A percentile compares a stretch with the other conserved stretches of the same genome.
phyloP scores from a whole-genome alignment of 1,284 basidiomycete genomes.

The Cutaneotrichosporon mucoides region DNA sequence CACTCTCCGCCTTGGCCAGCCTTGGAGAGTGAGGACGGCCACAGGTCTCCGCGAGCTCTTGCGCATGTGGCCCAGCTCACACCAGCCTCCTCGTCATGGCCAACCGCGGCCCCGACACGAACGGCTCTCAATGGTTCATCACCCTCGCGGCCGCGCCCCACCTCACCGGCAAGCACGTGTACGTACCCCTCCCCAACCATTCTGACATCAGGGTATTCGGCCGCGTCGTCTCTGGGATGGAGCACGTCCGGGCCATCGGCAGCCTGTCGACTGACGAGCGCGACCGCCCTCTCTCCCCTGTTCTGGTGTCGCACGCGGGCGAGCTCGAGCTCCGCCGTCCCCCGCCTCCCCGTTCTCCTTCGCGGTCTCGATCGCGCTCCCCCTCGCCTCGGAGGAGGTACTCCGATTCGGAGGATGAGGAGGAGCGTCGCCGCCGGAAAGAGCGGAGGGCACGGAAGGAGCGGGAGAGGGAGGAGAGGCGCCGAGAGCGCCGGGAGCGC shows the following conservation, averaged over 20 bases:
- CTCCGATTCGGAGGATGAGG: conserved; percentile 19
- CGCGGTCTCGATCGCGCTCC: conserved; percentile 13
- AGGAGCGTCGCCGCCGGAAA: conserved; percentile 1
- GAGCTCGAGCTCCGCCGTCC: conserved; percentile 69
- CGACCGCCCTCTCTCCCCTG: conserved; percentile 62
- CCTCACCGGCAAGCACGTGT: conserved; percentile 53
- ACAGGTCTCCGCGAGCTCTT: too few species aligned
- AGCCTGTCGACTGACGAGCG: conserved; percentile 46
- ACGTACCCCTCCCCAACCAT: conserved; percentile 17
- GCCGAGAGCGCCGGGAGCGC: conserved; percentile 8
- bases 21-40: too few species aligned
- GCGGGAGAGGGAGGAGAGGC: conserved; percentile 10
- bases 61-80: background rate
- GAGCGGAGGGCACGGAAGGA: conserved; percentile 8
- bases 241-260: conserved; percentile 51
- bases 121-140: conserved; percentile 55
- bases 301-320: conserved; percentile 74
- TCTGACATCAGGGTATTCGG: conserved; percentile 47
- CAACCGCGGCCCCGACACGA: conserved; percentile 59
- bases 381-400: conserved; percentile 4
- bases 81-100: conserved; percentile 57
- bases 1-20: too few species aligned
- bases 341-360: conserved; percentile 15
- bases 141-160: conserved; percentile 46
- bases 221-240: conserved; percentile 51